A percentile compares a stretch with the other conserved stretches of the same genome.
Evolutionary conservation across 192 early-diverging fungal genomes (phyloP).

Genomic region (Coemansia sp.): DNA sequence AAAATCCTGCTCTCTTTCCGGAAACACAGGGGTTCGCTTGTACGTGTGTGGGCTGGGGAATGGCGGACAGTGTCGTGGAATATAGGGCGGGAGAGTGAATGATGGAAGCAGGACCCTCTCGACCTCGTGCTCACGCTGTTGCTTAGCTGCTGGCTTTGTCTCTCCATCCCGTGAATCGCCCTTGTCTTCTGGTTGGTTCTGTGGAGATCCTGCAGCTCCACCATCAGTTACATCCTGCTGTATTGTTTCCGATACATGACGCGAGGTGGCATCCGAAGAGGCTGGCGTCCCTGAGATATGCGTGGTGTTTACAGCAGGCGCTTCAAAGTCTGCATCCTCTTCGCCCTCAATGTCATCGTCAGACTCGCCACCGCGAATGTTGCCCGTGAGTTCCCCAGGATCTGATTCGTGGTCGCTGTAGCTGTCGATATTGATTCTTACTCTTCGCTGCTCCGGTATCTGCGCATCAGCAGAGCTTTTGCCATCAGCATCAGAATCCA

Average conservation of each 20-base stretch:
- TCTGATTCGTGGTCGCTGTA: slow-evolving; percentile 11
- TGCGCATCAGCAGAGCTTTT: not conserved
- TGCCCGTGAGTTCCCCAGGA: slow-evolving; percentile 4
- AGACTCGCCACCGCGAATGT: not conserved
- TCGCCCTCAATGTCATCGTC: slow-evolving; percentile 32
- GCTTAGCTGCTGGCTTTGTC: not conserved
- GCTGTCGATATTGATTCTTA: slow-evolving; percentile 2
- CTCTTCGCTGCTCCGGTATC: not conserved
- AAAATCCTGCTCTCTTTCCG: slow-evolving; percentile 51
- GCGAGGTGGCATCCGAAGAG: not conserved
- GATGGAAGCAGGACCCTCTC: slow-evolving; percentile 28
- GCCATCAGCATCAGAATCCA: not conserved
- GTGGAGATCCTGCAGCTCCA: not conserved
- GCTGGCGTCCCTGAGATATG: not conserved
- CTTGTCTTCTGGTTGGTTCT: not conserved
- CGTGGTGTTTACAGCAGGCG: slow-evolving; percentile 19
- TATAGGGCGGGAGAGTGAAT: slow-evolving; percentile 25
- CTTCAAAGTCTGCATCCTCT: slow-evolving; percentile 52
- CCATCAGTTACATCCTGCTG: not conserved
- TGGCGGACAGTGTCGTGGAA: slow-evolving; percentile 41
- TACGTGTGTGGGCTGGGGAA: slow-evolving; percentile 53
- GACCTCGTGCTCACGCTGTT: slow-evolving; percentile 13
- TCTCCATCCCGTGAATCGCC: not conserved
- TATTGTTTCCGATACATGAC: not conserved
- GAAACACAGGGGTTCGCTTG: slow-evolving; percentile 45